Conservation (phyloP, 805 yeast species). For the Saccharomyces jurei region DNA sequence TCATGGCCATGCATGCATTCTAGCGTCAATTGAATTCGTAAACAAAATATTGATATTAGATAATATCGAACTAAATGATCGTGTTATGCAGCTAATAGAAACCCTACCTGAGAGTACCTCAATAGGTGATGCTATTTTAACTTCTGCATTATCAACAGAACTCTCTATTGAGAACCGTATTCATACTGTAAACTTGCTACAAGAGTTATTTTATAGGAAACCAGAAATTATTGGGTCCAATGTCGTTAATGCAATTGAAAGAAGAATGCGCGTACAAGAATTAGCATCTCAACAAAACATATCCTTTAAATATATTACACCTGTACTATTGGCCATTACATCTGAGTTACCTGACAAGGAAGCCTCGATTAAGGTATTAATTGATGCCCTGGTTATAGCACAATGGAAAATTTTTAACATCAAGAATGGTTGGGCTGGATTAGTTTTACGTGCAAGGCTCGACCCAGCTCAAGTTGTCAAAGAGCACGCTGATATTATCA, state of each 20-base stretch:
- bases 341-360: constrained; percentile 21
- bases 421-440: constrained; percentile 68
- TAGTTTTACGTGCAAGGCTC: constrained; percentile 47
- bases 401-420: constrained; percentile 36
- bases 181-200: constrained; percentile 29
- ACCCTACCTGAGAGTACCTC: constrained; percentile 7
- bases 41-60: constrained; percentile 10
- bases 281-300: constrained; percentile 9
- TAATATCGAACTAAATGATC: constrained; percentile 2
- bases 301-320: constrained; percentile 27
- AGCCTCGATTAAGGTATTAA: constrained; percentile 29
- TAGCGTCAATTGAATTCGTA: constrained; percentile 20
- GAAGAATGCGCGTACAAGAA: constrained; percentile 11
- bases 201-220: constrained; percentile 25
- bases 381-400: constrained; percentile 35
- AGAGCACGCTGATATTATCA: constrained; percentile 18
- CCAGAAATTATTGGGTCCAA: constrained; percentile 38
- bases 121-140: constrained; percentile 45
- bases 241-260: constrained; percentile 37
- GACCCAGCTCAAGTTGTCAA: constrained; percentile 59
- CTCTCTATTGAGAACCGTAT: constrained; percentile 32
- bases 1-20: constrained; percentile 32
- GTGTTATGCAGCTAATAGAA: constrained; percentile 7
- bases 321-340: constrained; percentile 35
- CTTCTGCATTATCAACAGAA: constrained; percentile 36